Evolutionary conservation across 1,284 basidiomycete genomes (phyloP).

Genomic region (Xerocomus tenax): DNA sequence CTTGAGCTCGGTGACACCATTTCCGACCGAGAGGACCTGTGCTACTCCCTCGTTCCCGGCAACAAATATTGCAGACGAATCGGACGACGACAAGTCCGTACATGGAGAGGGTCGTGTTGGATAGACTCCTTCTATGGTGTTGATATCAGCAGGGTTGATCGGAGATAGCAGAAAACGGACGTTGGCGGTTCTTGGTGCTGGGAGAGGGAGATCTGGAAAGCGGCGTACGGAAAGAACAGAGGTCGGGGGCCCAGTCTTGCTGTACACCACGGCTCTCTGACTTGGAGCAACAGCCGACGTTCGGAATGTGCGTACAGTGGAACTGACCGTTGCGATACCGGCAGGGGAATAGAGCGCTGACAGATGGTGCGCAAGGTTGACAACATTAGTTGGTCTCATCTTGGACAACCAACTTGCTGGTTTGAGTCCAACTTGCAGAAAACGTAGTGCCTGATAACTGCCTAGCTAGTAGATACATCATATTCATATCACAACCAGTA

Average conservation of each 20-base stretch:
- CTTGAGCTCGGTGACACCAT: conserved; percentile 41
- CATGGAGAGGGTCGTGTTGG: conserved; percentile 52
- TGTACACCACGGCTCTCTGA: conserved; percentile 61
- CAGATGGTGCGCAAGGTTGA: not conserved
- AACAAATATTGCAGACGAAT: conserved; percentile 43
- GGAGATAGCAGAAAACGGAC: conserved; percentile 67
- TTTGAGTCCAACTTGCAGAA: too few species aligned
- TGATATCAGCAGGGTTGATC: conserved; percentile 74
- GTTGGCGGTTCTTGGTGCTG: conserved; percentile 50
- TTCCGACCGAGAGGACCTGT: conserved; percentile 53
- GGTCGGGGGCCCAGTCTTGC: conserved; percentile 49
- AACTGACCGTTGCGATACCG: not conserved
- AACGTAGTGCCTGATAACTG: too few species aligned
- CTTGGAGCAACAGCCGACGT: conserved; percentile 18
- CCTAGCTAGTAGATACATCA: conserved; percentile 18
- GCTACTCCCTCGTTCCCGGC: conserved; percentile 77
- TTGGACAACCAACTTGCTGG: too few species aligned
- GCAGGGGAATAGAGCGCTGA: not conserved
- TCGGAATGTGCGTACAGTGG: conserved; percentile 16
- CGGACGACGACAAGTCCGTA: conserved; percentile 30
- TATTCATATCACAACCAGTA: conserved; percentile 4
- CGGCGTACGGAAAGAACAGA: conserved; percentile 49
- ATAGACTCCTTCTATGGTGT: conserved; percentile 76
- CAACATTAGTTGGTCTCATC: not conserved
- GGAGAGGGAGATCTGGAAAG: conserved; percentile 47